Percentiles rank a stretch among this genome's conserved stretches.
phyloP scores from a whole-genome alignment of 2,329 filamentous ascomycete genomes.

The Sclerotinia spermophila region DNA sequence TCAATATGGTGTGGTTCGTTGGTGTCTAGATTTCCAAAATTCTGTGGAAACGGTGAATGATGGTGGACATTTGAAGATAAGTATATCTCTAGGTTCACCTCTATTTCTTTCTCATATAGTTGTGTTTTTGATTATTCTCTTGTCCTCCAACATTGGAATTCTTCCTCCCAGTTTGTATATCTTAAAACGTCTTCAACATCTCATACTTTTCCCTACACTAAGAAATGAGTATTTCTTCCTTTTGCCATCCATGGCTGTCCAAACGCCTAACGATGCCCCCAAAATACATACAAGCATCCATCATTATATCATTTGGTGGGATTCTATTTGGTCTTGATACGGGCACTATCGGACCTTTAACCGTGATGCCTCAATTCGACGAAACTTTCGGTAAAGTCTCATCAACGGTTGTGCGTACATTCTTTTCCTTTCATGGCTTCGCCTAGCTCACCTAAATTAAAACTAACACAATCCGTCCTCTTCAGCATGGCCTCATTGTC shows the following conservation, averaged over 20 bases:
- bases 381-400: constrained; percentile 47
- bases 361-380: constrained; percentile 46
- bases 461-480: neutral
- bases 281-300: constrained; percentile 33
- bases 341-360: constrained; percentile 50
- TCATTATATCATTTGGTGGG: constrained; percentile 32
- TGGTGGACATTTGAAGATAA: neutral
- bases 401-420: constrained; percentile 40
- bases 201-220: constrained; percentile 17
- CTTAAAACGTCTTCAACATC: neutral
- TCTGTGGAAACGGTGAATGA: neutral
- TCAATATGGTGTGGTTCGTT: neutral
- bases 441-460: neutral
- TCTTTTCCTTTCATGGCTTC: neutral
- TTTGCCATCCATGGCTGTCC: neutral
- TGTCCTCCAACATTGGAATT: neutral
- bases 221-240: neutral
- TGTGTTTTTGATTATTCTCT: neutral
- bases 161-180: neutral
- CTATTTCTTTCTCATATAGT: neutral
- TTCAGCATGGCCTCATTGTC: constrained; percentile 51
- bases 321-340: constrained; percentile 42
- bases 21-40: neutral
- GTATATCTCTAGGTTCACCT: neutral
- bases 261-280: constrained; percentile 20